Conservation (phyloP, 73 alveolate genomes). For the Breviolum minutum region DNA sequence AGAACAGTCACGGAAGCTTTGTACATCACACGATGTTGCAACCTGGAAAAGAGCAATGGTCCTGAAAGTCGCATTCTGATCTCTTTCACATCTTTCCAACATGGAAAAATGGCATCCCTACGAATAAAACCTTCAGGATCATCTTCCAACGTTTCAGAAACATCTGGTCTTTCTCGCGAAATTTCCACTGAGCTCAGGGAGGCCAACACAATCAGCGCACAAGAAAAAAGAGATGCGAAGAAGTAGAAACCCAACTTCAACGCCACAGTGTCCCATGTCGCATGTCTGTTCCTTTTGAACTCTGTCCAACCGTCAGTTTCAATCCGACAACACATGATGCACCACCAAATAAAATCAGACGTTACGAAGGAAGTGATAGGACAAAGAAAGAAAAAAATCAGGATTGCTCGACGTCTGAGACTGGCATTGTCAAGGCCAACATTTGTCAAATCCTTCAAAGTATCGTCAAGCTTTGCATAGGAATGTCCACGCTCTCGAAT, state of each 20-base stretch:
- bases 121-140: not conserved
- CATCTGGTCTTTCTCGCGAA: not conserved
- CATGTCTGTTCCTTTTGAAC: not conserved
- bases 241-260: not conserved
- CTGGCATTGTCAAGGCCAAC: not conserved
- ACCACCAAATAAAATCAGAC: not conserved
- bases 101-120: not conserved
- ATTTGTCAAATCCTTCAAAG: conserved; percentile 1
- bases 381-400: not conserved
- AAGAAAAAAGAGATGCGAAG: not conserved
- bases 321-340: not conserved
- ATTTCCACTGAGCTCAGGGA: not conserved
- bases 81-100: not conserved
- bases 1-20: not conserved
- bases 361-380: not conserved
- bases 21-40: not conserved
- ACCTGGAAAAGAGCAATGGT: not conserved
- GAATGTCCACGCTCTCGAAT: not conserved
- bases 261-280: not conserved
- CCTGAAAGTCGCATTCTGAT: not conserved
- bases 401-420: not conserved
- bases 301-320: not conserved
- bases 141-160: not conserved
- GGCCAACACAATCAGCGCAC: not conserved
- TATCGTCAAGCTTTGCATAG: not conserved